Base-by-base conservation (phyloP, 306 rosid species). In the Castanea crenata region DNA sequence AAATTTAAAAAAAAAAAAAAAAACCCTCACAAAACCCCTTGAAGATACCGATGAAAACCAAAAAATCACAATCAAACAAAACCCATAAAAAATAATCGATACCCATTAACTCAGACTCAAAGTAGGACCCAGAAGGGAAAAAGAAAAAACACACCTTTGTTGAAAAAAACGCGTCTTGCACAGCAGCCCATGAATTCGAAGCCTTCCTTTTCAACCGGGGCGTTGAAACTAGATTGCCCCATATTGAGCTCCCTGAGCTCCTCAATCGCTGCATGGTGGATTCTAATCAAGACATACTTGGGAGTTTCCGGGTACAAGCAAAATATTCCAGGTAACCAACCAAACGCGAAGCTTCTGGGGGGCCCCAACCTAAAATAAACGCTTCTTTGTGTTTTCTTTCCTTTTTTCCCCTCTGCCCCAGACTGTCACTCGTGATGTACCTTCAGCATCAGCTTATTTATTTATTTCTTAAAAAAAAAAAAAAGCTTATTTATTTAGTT, bases 111-210 rank as follows among this genome's bases (percentile, higher is more conserved):
- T 52, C 41, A 32, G 51, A 23, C 11, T 55, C 51, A 27, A 5
- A 20, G 25, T 49, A 57, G n/a, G 32, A 11, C 32, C 27, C 15
- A 38, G 29, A 54, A 18, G 49, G 19, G 5, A 6, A 41, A 20
- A 56, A 54, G 51, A 67, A 23, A 51, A 32, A 34, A 74, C 12
- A 13, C 10, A 93, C 98, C 86, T 95, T 95, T 19, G 99, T 90
- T 41, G 93, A 87, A 51, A 88, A 82, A 65, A 8, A 93, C 21
- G 98, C 90, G 63, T 95, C 99, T 83, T 95, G 90, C 54, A 90
- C 57, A 12, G 98, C 96, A 41, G 86, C 84, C 90, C 90, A 87
- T 74, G 97, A 90, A 85, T 92, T 88, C 5, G 62, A 80, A 79
- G 90, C 91, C 85, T 85, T 93, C 78, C 83, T 87, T 86, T 78